Base-by-base conservation (phyloP, 495 filamentous ascomycete species). In the Bryoglossum gracile region DNA sequence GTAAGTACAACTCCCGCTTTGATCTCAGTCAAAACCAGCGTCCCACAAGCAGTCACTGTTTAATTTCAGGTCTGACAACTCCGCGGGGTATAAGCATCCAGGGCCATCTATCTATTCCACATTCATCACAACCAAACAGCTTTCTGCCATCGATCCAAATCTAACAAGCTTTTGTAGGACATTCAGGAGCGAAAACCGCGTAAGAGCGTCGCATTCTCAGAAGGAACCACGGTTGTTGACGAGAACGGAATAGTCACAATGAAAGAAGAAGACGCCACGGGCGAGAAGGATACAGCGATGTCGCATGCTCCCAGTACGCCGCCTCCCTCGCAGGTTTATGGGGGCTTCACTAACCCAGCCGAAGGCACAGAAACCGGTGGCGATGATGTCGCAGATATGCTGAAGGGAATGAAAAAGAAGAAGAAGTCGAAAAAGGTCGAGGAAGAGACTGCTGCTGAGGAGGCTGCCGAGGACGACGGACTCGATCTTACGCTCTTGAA, bases 171-270 rank as follows among this genome's bases (percentile, higher is more conserved):
- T 62, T 56, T 63, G 47, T 46, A 56, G 58, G 45, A 61, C 46
- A 46, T 56, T 41, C 65, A 62, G 25, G 75, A 72, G 49, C 69
- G 69, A 49, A 82, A 75, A 65, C 78, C 81, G 62, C 86, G 89
- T 68, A 95, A 95, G 64, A 91, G 86, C 26, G 89, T 95, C 57
- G 84, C 87, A 24, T 95, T 95, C 66, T 87, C 80, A 60, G 86
- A 90, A 67, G 86, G 83, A 53, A 72, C 83, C 42, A 79, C 84
- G 51, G 82, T 94, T 58, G 87, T 94, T 57, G 83, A 91, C 69
- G 77, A 78, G 61, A 85, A 92, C 72, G 89, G 89, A 48, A 76
- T 79, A 65, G 77, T 95, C 49, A 86, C 77, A 64, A 73, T 71
- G 67, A 65, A 73, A 56, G 63, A 68, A 50, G 81, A 89, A 55